Percentiles rank a stretch among this genome's conserved stretches.
Evolutionary conservation across 345 rosid species (phyloP).

Genomic region (Eutrema japonicum): DNA sequence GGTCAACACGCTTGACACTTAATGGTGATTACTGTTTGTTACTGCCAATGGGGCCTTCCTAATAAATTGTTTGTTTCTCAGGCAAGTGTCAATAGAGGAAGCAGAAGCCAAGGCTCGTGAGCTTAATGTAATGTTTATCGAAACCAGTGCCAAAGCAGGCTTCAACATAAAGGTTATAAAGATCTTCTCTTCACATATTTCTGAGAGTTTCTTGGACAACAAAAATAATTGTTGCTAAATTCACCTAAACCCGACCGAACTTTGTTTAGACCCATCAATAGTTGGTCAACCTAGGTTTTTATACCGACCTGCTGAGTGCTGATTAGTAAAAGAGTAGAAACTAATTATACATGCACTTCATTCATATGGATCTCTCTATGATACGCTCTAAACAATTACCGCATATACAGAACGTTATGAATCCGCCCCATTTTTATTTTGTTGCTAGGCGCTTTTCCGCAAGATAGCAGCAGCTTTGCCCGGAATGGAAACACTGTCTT

Average conservation of each 20-base stretch:
- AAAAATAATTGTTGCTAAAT: background rate
- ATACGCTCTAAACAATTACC: background rate
- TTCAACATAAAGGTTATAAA: slow-evolving; percentile 81
- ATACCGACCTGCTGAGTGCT: slow-evolving; percentile 1
- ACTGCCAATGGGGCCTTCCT: slow-evolving; percentile 26
- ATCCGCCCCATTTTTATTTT: background rate
- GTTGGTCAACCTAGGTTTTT: slow-evolving; percentile 1
- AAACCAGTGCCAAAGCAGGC: slow-evolving; percentile 95
- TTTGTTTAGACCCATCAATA: slow-evolving; percentile 13
- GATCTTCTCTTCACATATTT: background rate
- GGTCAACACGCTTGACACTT: slow-evolving; percentile 35
- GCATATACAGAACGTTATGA: background rate
- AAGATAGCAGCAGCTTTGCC: slow-evolving; percentile 95
- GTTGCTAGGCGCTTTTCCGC: slow-evolving; percentile 70
- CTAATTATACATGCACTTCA: background rate
- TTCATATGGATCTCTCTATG: background rate
- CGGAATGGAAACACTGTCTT: slow-evolving; percentile 91
- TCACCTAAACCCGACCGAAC: background rate
- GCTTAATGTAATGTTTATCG: slow-evolving; percentile 81
- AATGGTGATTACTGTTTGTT: slow-evolving; percentile 8
- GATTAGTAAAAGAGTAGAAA: background rate
- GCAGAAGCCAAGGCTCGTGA: slow-evolving; percentile 90
- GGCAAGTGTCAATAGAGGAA: slow-evolving; percentile 96
- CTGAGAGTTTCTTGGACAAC: background rate
- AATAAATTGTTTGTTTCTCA: slow-evolving; percentile 42